Evolutionary conservation across 371 early-diverging fungal species (phyloP), one percentile per base, ranked within the genome.

Genomic region (Coemansia sp.): DNA sequence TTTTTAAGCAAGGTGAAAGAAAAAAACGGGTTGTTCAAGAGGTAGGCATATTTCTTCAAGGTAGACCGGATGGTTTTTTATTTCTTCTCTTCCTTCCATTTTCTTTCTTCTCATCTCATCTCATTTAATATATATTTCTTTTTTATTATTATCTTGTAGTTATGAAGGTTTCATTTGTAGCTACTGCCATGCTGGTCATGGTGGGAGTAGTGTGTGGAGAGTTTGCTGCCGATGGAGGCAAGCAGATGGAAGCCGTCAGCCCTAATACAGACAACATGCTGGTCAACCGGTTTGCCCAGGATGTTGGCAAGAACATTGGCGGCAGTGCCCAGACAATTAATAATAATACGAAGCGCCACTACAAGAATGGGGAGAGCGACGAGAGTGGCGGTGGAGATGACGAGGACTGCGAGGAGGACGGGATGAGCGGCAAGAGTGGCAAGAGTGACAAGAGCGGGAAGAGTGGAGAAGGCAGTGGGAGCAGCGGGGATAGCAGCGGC

Each of bases 241-340:
- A 37, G 6, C 55, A 67, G 31, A 62, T 77, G 63, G 36, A 55
- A 0, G 59, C 62, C 57, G 62, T 71, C 42, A 78, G 77, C 33
- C 33, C 31, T n/a, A 50, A 50, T 34, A 29, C n/a, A 31, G 33
- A 14, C 1, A 5, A 24, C 29, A 29, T 29, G 2, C 31, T 49
- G 24, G 49, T 29, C 32, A 49, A 49, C 31, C 31, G 12, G 12
- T 2, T 11, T 40, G 14, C 12, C 14, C 12, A 9, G 9, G 40
- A 40, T 14, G 9, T 14, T 40, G 40, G 40, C 40, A 40, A 49
- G 49, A 12, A 32, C 2, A 11, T 10, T 31, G 12, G 12, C 32
- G 31, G 32, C 5, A 32, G 29, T 49, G 49, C 29, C 49, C 16
- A 31, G 31, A 7, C 12, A 12, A 49, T 49, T 31, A 29, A 24